phyloP scores from a whole-genome alignment of 2,329 filamentous ascomycete species.

The Penicillium vulpinum region DNA sequence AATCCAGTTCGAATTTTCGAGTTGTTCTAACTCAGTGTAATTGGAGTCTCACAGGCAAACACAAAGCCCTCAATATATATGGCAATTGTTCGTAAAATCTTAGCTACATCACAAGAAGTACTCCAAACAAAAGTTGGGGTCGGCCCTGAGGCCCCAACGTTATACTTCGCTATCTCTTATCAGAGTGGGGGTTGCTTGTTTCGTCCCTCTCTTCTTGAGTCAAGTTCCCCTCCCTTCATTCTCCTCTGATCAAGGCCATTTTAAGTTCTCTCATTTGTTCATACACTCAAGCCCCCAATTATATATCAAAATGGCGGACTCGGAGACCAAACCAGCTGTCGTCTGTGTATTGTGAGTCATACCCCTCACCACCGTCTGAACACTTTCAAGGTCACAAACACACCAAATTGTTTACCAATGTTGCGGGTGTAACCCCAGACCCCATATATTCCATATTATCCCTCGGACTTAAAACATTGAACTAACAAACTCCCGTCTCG shows the following conservation, averaged over 20 bases:
- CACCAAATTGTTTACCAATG: neutral
- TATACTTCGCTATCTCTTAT: slow-evolving; percentile 8
- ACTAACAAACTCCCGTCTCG: slow-evolving; percentile 7
- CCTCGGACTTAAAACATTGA: neutral
- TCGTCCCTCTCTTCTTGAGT: neutral
- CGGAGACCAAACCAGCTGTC: slow-evolving; percentile 54
- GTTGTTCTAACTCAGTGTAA: no score
- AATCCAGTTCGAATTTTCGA: neutral
- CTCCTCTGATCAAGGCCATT: neutral
- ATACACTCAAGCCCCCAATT: neutral
- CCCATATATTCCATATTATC: neutral
- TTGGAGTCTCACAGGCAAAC: no score
- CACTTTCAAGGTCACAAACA: neutral
- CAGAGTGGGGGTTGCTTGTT: neutral
- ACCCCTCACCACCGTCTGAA: neutral
- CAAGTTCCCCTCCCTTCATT: neutral
- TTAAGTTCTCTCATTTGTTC: neutral
- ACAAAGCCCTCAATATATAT: no score
- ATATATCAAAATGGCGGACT: slow-evolving; percentile 4
- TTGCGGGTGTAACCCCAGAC: neutral
- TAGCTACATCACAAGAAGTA: neutral
- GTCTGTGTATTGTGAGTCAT: slow-evolving; percentile 79
- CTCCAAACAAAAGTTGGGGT: neutral
- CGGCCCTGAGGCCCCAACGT: neutral
- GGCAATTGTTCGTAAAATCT: neutral